phyloP scores from a whole-genome alignment of 371 early-diverging fungal species.

The Actinomortierella wolfii region DNA sequence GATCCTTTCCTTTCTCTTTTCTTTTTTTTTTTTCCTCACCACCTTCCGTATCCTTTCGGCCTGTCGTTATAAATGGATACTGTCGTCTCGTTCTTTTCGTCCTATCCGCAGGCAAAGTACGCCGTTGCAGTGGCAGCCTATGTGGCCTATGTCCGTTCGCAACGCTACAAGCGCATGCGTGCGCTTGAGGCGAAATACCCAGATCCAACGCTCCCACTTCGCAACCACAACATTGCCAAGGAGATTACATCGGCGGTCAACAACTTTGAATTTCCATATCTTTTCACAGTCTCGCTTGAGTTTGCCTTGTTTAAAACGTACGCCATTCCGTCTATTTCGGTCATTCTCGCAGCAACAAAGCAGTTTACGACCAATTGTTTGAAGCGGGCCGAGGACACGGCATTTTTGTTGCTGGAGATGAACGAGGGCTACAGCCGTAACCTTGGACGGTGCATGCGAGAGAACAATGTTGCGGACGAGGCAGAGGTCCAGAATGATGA shows the following conservation, averaged over 20 bases:
- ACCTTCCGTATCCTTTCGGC: background rate
- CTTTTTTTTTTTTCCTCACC: background rate
- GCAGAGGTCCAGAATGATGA: constrained; percentile 30
- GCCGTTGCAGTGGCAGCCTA: constrained; percentile 24
- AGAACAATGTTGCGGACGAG: constrained; percentile 21
- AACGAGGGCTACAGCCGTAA: constrained; percentile 49
- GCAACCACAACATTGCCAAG: constrained; percentile 48
- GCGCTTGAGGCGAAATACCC: constrained; percentile 50
- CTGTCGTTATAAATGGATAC: constrained; percentile 8
- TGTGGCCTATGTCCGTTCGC: constrained; percentile 46
- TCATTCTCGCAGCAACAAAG: constrained; percentile 50
- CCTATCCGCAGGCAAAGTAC: constrained; percentile 3
- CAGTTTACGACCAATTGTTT: constrained; percentile 47
- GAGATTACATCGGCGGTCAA: constrained; percentile 45
- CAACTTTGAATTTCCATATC: constrained; percentile 53
- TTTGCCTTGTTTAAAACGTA: constrained; percentile 59
- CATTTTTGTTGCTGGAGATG: constrained; percentile 50
- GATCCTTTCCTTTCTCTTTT: background rate
- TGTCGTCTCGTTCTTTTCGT: background rate
- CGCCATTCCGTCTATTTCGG: constrained; percentile 55
- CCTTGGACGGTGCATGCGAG: constrained; percentile 28
- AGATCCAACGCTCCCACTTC: constrained; percentile 49
- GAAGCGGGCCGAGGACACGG: constrained; percentile 57
- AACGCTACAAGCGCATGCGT: constrained; percentile 45
- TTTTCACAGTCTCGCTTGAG: constrained; percentile 29